Conservation (phyloP, 2,329 filamentous ascomycete genomes). For the Aureobasidium sp. region DNA sequence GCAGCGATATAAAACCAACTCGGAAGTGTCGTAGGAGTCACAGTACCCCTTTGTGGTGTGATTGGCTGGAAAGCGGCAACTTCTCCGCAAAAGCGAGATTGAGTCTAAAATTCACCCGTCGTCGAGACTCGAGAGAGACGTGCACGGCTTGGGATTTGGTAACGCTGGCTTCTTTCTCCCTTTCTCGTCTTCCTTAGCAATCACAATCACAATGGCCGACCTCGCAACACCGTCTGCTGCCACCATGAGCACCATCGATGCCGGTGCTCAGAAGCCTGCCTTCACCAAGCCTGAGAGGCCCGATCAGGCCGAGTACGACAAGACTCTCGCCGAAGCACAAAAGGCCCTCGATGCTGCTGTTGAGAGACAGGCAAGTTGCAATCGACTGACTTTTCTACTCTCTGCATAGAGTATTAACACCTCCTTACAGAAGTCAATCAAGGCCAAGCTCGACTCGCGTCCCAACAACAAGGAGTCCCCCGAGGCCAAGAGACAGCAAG, state of each 20-base stretch:
- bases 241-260: slow-evolving; percentile 24
- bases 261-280: slow-evolving; percentile 25
- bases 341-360: slow-evolving; percentile 76
- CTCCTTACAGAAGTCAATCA: slow-evolving; percentile 62
- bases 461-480: slow-evolving; percentile 78
- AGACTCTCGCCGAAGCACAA: slow-evolving; percentile 68
- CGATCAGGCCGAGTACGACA: slow-evolving; percentile 77
- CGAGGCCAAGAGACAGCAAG: slow-evolving; percentile 70
- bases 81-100: not conserved
- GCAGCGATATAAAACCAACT: not conserved
- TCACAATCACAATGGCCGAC: slow-evolving; percentile 22
- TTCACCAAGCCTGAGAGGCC: slow-evolving; percentile 68
- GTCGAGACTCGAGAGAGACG: not conserved
- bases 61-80: not conserved
- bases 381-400: no score
- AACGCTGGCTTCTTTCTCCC: slow-evolving; percentile 10
- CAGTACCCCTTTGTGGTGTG: not conserved
- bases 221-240: slow-evolving; percentile 29
- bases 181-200: not conserved
- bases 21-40: not conserved
- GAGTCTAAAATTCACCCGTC: slow-evolving; percentile 3
- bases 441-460: slow-evolving; percentile 79
- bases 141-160: not conserved
- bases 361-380: slow-evolving; percentile 52
- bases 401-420: not conserved